These are phyloP conservation scores for Vigna angularis DNA, from an alignment of 306 rosid genomes.

Conservation along the genomic window DNA sequence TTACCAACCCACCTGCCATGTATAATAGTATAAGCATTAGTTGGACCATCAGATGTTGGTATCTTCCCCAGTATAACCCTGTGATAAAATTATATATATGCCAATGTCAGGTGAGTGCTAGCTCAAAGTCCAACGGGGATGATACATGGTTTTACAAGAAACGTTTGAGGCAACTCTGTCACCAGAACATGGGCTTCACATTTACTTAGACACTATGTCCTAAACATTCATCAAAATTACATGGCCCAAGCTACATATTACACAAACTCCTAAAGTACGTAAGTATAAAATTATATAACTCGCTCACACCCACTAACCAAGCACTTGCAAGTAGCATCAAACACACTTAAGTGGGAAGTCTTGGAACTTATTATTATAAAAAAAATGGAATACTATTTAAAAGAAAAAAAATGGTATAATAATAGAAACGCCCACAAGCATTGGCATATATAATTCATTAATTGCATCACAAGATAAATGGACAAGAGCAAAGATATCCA, in stretches of 20 bases:
- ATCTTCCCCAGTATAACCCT: slow-evolving; percentile 96
- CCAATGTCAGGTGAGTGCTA: slow-evolving; percentile 70
- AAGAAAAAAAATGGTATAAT: slow-evolving; percentile 17
- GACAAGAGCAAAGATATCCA: neutral
- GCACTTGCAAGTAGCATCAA: slow-evolving; percentile 25
- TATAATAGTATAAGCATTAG: slow-evolving; percentile 81
- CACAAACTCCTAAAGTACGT: slow-evolving; percentile 11
- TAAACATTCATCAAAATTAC: slow-evolving; percentile 1
- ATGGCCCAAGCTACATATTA: slow-evolving; percentile 3
- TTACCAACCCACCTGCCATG: slow-evolving; percentile 98
- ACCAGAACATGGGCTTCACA: slow-evolving; percentile 26
- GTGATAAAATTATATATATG: slow-evolving; percentile 80
- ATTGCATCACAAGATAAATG: slow-evolving; percentile 29
- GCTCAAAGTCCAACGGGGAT: slow-evolving; percentile 62
- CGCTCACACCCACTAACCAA: neutral
- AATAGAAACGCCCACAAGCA: slow-evolving; percentile 28
- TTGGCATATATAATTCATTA: slow-evolving; percentile 27
- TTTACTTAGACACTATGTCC: slow-evolving; percentile 29
- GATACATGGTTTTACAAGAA: slow-evolving; percentile 62
- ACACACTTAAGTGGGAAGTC: slow-evolving; percentile 21
- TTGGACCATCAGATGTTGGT: slow-evolving; percentile 86
- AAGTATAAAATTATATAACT: slow-evolving; percentile 23
- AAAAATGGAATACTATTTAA: slow-evolving; percentile 4
- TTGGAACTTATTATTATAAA: slow-evolving; percentile 14
- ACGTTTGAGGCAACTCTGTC: slow-evolving; percentile 47